Evolutionary conservation across 768 basidiomycete species (phyloP), one percentile per base, ranked within the genome.

Genomic region (Cystofilobasidium bisporidii): DNA sequence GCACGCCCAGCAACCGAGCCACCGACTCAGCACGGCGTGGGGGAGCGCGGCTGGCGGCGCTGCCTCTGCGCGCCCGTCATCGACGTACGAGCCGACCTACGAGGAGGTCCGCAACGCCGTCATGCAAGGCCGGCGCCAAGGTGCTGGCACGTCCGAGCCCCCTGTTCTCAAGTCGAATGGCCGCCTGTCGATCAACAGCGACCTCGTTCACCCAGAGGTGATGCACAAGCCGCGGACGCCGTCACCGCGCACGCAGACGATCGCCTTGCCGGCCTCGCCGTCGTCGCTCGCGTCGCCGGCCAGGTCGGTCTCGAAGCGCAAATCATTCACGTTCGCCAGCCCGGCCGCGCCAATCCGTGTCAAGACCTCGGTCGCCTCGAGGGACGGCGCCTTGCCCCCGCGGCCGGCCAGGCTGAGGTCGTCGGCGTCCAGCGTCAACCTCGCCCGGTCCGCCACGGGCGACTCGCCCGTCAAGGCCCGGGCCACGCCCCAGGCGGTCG

Each of bases 311-410:
- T 18, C n/a, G 24, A 60, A 64, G 63, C 59, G 63, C 20, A n/a
- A 55, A 6, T 64, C 68, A 15, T 69, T 69, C 62, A 50, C 68
- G 18, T 69, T 69, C 53, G 68, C 68, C 0, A 69, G 68, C 38
- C 68, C 63, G 15, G 68, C 68, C 17, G 63, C 68, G 15, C 68
- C 68, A 4, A 55, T 69, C 43, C 56, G 63, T n/a, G 53, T 69
- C n/a, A 69, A 69, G 63, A 55, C 33, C 14, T 45, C 41, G 28
- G 30, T 55, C 63, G 55, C 24, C 1, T 38, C 58, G 10, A 26
- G 32, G 9, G 26, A 30, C 1, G 63, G 53, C 15, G 18, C 56
- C 1, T 47, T 63, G 0, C 57, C 62, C 22, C 5, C 47, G 22
- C 47, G 47, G 5, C 47, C 47, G 0, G 61, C 67, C 20, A 38